Percentiles rank a stretch among this genome's conserved stretches.
Evolutionary conservation across 352 stramenopile species (phyloP).

Genomic region (Phytophthora tubulina): DNA sequence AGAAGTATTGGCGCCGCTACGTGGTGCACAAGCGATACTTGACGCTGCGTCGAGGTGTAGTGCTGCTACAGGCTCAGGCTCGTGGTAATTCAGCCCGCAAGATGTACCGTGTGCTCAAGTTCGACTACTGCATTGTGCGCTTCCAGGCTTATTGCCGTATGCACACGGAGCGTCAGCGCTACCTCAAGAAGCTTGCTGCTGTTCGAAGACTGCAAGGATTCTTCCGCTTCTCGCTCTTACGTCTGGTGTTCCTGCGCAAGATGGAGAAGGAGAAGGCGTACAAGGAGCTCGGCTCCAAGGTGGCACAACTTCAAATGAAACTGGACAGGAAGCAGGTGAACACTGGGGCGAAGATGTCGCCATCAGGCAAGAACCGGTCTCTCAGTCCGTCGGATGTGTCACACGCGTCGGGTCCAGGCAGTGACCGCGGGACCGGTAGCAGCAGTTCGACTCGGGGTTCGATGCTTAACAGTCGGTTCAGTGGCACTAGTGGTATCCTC

Average conservation of each 20-base stretch:
- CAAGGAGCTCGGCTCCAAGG: conserved; percentile 77
- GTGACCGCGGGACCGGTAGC: conserved; percentile 31
- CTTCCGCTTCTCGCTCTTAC: conserved; percentile 79
- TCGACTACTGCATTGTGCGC: conserved; percentile 79
- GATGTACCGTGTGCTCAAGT: conserved; percentile 74
- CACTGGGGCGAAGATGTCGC: conserved; percentile 51
- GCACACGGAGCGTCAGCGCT: conserved; percentile 60
- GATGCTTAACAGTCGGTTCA: conserved; percentile 69
- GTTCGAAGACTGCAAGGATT: conserved; percentile 76
- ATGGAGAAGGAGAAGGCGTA: conserved; percentile 89
- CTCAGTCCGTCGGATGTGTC: conserved; percentile 38
- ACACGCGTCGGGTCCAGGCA: conserved; percentile 23
- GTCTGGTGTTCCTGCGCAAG: conserved; percentile 77
- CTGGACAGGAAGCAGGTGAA: conserved; percentile 69
- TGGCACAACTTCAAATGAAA: conserved; percentile 75
- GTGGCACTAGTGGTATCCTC: conserved; percentile 76
- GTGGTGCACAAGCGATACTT: conserved; percentile 69
- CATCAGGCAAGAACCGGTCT: conserved; percentile 47
- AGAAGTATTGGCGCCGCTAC: conserved; percentile 83
- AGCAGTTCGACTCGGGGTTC: conserved; percentile 57
- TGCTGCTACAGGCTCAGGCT: conserved; percentile 69
- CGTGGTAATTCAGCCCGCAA: conserved; percentile 70
- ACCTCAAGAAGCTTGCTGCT: conserved; percentile 60
- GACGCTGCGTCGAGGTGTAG: conserved; percentile 56
- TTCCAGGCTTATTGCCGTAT: conserved; percentile 80